A percentile compares a stretch with the other conserved stretches of the same genome.
These are phyloP conservation scores for Cryphonectria naterciae DNA, from an alignment of 2,329 filamentous ascomycete species.

Conservation along the genomic window DNA sequence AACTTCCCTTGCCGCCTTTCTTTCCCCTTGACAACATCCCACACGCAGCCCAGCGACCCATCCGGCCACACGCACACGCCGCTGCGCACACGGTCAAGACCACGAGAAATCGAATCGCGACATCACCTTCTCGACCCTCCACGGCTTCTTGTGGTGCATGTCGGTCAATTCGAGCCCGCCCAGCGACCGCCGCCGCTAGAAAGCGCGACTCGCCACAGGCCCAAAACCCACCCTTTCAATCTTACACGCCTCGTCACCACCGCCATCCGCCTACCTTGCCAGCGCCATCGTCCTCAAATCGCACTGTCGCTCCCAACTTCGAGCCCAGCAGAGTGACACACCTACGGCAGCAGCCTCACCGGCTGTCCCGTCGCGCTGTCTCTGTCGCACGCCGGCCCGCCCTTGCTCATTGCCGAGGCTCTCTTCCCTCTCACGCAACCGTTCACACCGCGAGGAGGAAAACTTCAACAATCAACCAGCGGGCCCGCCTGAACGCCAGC, in stretches of 20 bases:
- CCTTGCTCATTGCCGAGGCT: conserved; percentile 14
- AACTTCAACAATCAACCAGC: conserved; percentile 10
- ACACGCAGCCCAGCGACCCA: conserved; percentile 6
- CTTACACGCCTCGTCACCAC: conserved; percentile 16
- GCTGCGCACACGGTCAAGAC: conserved; percentile 16
- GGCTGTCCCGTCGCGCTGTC: conserved; percentile 23
- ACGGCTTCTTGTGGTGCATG: conserved; percentile 19
- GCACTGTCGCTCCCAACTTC: conserved; percentile 7
- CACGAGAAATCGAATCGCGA: conserved; percentile 17
- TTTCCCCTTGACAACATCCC: conserved; percentile 19
- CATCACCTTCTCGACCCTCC: conserved; percentile 1
- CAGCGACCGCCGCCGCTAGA: conserved; percentile 23
- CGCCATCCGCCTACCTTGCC: conserved; percentile 14
- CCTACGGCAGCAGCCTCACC: conserved; percentile 11
- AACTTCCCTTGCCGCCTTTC: conserved; percentile 25
- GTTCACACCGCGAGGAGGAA: not conserved
- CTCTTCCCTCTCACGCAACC: not conserved
- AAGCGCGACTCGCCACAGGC: conserved; percentile 21
- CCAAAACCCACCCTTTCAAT: conserved; percentile 12
- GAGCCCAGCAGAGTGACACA: not conserved
- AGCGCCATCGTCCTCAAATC: conserved; percentile 6
- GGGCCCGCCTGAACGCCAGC: conserved; percentile 10
- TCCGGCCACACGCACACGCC: conserved; percentile 7
- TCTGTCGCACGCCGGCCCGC: not conserved
- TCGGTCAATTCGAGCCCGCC: conserved; percentile 11